Base-by-base conservation (phyloP, 306 rosid species). In the Cyclanthera cordifolia region DNA sequence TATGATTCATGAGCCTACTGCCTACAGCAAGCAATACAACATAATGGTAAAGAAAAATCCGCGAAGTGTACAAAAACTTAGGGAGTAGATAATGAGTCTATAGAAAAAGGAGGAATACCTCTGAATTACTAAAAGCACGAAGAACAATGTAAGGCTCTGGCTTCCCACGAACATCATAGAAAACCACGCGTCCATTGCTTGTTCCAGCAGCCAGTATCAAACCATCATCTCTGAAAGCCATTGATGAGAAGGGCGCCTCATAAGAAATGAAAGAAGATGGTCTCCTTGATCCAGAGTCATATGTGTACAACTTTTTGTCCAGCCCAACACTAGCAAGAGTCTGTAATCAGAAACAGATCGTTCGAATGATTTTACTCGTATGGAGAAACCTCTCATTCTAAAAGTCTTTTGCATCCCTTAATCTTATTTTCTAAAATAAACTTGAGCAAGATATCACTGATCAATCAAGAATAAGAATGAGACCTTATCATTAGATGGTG, bases 401-500 rank as follows among this genome's bases (percentile, higher is more conserved):
- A 75, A 67, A 1, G 61, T 72, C 32, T 53, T 64, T 49, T 25
- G 41, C 69, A 70, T 72, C 76, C 59, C 10, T 39, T 70, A 2
- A 56, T 48, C 65, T 51, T 68, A 75, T n/a, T 23, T 28, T 8
- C 23, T 23, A 41, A 41, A 56, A 50, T 11, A 48, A 10, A 24
- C 20, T 47, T 20, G 5, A 24, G 39, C 41, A 34, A 53, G 27
- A 56, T 45, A 28, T 58, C 15, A 72, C 32, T 17, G 55, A 16
- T n/a, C 37, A 72, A 57, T 39, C 67, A 58, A 0, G 37, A 72
- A 17, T 48, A 58, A 19, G 69, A 52, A 82, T 13, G 68, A 74
- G 70, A 94, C 99, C 99, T 94, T 94, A 85, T 94, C 99, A 75
- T 84, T 94, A 79, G 97, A 85, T 54, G 97, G 95, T 69, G 97